A percentile compares a stretch with the other conserved stretches of the same genome.
These are phyloP conservation scores for Krasilnikovozyma curviuscula DNA, from an alignment of 768 basidiomycete species.

Conservation along the genomic window DNA sequence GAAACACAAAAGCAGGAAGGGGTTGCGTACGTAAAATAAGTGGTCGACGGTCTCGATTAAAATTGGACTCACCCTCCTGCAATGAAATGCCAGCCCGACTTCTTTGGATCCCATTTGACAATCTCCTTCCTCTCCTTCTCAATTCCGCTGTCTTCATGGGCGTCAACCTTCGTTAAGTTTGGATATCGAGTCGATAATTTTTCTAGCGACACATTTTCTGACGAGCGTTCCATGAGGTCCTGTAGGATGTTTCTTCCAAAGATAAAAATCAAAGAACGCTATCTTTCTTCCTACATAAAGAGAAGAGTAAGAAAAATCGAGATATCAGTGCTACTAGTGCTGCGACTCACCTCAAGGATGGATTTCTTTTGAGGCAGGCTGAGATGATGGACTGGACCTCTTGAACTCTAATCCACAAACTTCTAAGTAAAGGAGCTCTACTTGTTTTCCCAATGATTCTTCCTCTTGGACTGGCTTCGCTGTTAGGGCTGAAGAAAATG, in stretches of 20 bases:
- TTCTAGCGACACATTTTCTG: background rate
- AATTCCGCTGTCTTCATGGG: background rate
- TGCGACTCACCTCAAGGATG: no score
- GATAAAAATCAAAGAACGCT: no score
- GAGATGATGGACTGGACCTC: no score
- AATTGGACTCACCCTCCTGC: slow-evolving; percentile 55
- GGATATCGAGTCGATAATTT: background rate
- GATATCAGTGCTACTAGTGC: no score
- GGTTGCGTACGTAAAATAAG: background rate
- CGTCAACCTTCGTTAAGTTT: background rate
- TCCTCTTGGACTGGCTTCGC: no score
- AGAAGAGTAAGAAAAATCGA: no score
- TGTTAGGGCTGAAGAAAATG: no score
- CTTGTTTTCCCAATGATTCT: no score
- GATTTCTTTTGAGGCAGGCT: no score
- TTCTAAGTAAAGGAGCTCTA: no score
- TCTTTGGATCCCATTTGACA: slow-evolving; percentile 12
- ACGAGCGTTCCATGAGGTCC: background rate
- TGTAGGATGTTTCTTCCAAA: background rate
- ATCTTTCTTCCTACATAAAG: no score
- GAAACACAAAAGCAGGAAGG: background rate
- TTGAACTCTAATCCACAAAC: no score
- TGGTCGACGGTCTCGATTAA: background rate
- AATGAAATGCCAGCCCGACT: slow-evolving; percentile 51
- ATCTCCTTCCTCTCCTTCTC: background rate